Evolutionary conservation across 108 stramenopile genomes (phyloP), one percentile per base, ranked within the genome.

Genomic region (Discostella stelligeroides): DNA sequence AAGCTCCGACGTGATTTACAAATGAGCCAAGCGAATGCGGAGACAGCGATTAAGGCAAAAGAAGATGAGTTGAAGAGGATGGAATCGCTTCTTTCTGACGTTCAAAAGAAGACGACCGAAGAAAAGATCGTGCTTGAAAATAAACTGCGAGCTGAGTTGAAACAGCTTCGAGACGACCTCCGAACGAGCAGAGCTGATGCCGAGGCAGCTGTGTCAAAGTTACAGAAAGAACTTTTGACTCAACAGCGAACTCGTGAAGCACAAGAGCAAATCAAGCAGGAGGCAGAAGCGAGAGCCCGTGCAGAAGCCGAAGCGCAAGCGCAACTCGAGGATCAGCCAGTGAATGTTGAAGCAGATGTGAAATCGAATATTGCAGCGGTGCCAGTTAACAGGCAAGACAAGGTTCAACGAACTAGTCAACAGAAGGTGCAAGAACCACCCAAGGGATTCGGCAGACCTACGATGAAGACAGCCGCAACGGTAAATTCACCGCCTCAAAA

Each of bases 371-470:
- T 18, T 5, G 42, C 2, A 7, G 62, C 62, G 45, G 23, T n/a
- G 62, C 17, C 15, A 48, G n/a, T 40, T 0, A 63, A 63, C 6
- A 42, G 41, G 62, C 42, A 57, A 43, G 23, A 53, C 28, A 45
- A 60, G 20, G 42, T 47, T 27, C 47, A 24, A 66, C 15, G 38
- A 66, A 9, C 25, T 30, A 60, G 47, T 42, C 57, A 43, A 2
- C 2, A 47, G 34, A 24, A 28, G 27, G 27, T 18, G 0, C 47
- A 61, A 45, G 24, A 37, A 23, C 8, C 2, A 4, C 58, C 43
- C 21, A 70, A 60, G 49, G 42, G 68, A 45, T 69, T 69, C 25
- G 68, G 68, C 29, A 69, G 47, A 40, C 57, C 68, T 13, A 57
- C 68, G 29, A 59, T 69, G 68, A 59, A 59, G 46, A 59, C 20